Evolutionary conservation across 148 eudicot genomes (phyloP), one percentile per base, ranked within the genome.

Genomic region (Pharnaceum exiguum): DNA sequence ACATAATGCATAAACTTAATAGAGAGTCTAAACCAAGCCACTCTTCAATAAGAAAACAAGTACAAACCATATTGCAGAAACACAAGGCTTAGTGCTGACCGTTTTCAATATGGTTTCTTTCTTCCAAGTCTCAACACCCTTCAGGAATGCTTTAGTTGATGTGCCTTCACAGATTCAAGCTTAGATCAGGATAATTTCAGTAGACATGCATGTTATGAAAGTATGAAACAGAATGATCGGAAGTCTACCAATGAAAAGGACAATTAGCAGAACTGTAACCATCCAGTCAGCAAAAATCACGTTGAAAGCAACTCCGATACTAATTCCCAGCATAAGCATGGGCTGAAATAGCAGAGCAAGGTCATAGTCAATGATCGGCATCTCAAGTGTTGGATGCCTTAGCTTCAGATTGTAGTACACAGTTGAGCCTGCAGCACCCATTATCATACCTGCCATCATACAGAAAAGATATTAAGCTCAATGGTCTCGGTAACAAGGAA

Each of bases 241-340:
- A 27, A 10, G 35, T 48, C 51, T 80, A 87, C 98, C 96, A 57
- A 81, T 0, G 52, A 91, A 91, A 42, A 91, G 88, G 56, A 87
- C 30, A 38, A 91, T 87, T 40, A 91, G 77, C 46, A 91, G 77
- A 57, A 88, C 76, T 9, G 96, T 88, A 61, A 91, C 88, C 98
- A 91, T 83, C 98, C 98, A 91, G 55, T 91, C 96, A 27, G 98
- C 86, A 66, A 91, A 88, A 23, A 88, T 51, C 42, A 88, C 98
- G 76, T 91, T 91, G 62, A 85, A 85, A 40, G 94, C 59, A 62
- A 88, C 95, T 37, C 98, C 96, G 43, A 87, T 81, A 52, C 98
- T 91, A 54, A 91, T 79, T n/a, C 98, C 98, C 25, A 91, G 71
- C 98, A 91, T 85, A 27, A 91, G 94, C 98, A 91, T 88, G 19